Evolutionary conservation across 108 stramenopile genomes (phyloP).

Genomic region (Schizochytrium sp.): DNA sequence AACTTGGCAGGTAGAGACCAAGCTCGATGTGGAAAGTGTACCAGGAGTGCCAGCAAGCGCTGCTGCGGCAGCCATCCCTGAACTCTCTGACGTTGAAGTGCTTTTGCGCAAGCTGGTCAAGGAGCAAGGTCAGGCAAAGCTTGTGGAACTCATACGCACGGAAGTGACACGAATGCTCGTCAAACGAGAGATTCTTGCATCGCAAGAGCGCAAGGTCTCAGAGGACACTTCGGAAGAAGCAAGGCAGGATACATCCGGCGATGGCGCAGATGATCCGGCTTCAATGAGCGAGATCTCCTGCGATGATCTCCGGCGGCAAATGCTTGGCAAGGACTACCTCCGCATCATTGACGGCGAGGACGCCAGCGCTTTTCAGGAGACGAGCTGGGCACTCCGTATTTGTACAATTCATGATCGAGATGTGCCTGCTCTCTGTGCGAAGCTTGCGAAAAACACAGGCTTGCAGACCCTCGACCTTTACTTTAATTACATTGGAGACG

Average conservation of each 20-base stretch:
- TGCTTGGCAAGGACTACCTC: background rate
- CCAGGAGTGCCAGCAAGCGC: background rate
- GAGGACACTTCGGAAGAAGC: too few species aligned
- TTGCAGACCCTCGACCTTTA: background rate
- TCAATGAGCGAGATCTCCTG: background rate
- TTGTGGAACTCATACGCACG: background rate
- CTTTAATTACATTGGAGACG: background rate
- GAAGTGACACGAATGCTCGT: background rate
- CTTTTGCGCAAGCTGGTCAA: background rate
- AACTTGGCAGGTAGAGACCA: background rate
- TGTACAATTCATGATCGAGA: constrained; percentile 8
- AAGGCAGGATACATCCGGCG: too few species aligned
- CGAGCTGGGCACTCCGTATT: background rate
- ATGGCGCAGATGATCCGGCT: too few species aligned
- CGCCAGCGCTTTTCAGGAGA: background rate
- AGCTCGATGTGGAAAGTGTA: background rate
- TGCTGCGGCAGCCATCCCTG: background rate
- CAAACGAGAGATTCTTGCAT: background rate
- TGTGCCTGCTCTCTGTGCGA: background rate
- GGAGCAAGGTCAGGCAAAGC: background rate
- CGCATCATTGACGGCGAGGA: background rate
- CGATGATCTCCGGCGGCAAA: background rate
- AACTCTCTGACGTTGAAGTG: background rate
- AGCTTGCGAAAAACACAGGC: background rate
- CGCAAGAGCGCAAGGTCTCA: background rate